Percentiles rank a stretch among this genome's conserved stretches.
phyloP scores from a whole-genome alignment of 306 rosid species.

The Aeschynomene evenia region DNA sequence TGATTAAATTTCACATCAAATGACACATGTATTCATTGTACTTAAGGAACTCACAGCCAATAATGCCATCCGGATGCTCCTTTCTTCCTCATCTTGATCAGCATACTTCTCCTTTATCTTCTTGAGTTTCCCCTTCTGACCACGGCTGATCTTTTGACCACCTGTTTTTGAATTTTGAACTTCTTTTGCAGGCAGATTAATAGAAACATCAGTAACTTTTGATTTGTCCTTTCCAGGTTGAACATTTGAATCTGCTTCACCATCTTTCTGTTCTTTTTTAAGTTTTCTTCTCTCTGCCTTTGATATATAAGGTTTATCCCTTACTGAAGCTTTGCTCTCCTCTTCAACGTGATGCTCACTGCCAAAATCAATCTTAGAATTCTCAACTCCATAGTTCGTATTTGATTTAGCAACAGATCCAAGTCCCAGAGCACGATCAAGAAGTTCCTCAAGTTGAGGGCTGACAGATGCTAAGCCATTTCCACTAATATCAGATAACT shows the following conservation, averaged over 20 bases:
- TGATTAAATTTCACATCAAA: constrained; percentile 7
- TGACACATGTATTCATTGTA: background rate
- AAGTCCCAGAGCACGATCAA: constrained; percentile 91
- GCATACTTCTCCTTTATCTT: constrained; percentile 96
- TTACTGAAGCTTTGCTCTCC: constrained; percentile 51
- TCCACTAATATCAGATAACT: constrained; percentile 37
- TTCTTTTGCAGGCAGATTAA: constrained; percentile 47
- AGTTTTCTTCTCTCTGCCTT: constrained; percentile 93
- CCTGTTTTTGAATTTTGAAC: constrained; percentile 49
- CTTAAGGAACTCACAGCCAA: constrained; percentile 77
- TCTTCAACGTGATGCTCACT: constrained; percentile 50
- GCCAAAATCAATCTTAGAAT: constrained; percentile 47
- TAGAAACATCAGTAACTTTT: constrained; percentile 41
- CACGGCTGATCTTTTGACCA: constrained; percentile 75
- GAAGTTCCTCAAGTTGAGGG: constrained; percentile 85
- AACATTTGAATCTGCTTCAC: constrained; percentile 45
- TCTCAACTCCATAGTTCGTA: constrained; percentile 50
- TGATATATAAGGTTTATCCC: constrained; percentile 83
- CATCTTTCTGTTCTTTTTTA: constrained; percentile 66
- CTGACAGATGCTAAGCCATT: constrained; percentile 53
- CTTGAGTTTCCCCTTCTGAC: constrained; percentile 83
- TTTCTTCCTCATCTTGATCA: constrained; percentile 96
- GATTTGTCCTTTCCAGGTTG: constrained; percentile 44
- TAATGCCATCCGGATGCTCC: constrained; percentile 91
- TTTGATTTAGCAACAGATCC: constrained; percentile 64